Base-by-base conservation (phyloP, 192 early-diverging fungal species). In the Coemansia pectinata region DNA sequence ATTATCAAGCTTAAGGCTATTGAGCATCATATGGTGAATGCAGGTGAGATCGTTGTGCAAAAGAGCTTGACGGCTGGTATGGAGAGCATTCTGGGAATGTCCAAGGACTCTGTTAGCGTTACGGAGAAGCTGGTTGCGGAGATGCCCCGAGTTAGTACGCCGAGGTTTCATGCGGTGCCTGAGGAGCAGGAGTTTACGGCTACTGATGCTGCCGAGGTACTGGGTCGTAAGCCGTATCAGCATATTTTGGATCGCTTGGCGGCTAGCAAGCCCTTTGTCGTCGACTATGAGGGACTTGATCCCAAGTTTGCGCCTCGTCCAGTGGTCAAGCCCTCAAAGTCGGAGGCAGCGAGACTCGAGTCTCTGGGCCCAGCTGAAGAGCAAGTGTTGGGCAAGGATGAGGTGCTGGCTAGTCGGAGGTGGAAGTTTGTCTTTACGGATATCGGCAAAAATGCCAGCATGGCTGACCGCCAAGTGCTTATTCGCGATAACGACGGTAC, bases 1-100 rank as follows among this genome's bases (percentile, higher is more conserved):
- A 91, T 98, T 66, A 73, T 98, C 38, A 88, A 91, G 58, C 85
- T 98, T 57, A 96, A 96, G 79, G 87, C 90, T 11, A 76, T 91
- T 45, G 93, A 93, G 73, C 84, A 88, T 64, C 78, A 93, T 39
- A 87, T 90, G 90, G 75, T 87, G n/a, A 65, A 81, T n/a, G 67
- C 89, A 40, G 90, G 66, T 11, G 45, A 66, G 52, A 62, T 86
- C 31, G 63, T 73, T 36, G 63, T 89, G 23, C 92, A 95, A 80
- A 86, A 77, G 60, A 87, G 91, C 31, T 85, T 95, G 59, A 86
- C 87, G 3, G 75, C 84, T 42, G 89, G 90, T 57, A 98, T 98
- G 95, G 96, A 98, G 70, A 80, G 85, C 61, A 83, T 95, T 72
- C 79, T 98, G 74, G 87, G 88, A 1, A 87, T 90, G 25, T 38